Evolutionary conservation across 2,329 filamentous ascomycete species (phyloP).

Genomic region (Cladophialophora psammophila): DNA sequence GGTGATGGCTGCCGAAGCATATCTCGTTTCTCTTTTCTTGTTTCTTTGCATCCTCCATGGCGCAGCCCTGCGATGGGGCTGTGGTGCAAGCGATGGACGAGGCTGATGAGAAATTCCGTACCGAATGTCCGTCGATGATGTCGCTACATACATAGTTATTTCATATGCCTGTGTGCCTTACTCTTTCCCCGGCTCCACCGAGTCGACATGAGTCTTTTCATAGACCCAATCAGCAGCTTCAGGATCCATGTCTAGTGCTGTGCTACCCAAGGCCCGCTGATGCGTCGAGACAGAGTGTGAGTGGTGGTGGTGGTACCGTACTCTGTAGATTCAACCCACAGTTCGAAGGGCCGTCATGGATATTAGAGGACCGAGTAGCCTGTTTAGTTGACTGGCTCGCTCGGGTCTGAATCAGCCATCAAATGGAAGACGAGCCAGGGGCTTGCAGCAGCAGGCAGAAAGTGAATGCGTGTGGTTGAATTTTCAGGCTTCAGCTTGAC

Average conservation of each 20-base stretch:
- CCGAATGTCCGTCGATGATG: not conserved
- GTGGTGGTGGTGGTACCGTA: not conserved
- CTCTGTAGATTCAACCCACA: not conserved
- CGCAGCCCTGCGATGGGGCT: not conserved
- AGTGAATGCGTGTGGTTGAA: not conserved
- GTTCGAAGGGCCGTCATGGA: not conserved
- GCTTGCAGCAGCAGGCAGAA: conserved; percentile 1
- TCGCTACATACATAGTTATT: not conserved
- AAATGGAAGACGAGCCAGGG: not conserved
- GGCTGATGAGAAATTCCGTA: not conserved
- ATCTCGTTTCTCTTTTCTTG: not conserved
- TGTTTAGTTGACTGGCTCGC: not conserved
- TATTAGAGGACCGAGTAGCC: not conserved
- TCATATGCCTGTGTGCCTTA: not conserved
- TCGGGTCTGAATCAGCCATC: not conserved
- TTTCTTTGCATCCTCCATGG: not conserved
- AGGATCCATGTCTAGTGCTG: not conserved
- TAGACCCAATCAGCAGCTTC: not conserved
- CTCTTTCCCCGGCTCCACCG: not conserved
- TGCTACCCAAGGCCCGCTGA: not conserved
- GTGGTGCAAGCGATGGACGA: not conserved
- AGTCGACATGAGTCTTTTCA: not conserved
- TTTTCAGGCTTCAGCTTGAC: not conserved
- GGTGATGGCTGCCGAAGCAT: not conserved
- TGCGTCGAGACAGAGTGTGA: not conserved